Evolutionary conservation across 768 basidiomycete genomes (phyloP), one percentile per base, ranked within the genome.

Genomic region (Wakefieldia striispora): DNA sequence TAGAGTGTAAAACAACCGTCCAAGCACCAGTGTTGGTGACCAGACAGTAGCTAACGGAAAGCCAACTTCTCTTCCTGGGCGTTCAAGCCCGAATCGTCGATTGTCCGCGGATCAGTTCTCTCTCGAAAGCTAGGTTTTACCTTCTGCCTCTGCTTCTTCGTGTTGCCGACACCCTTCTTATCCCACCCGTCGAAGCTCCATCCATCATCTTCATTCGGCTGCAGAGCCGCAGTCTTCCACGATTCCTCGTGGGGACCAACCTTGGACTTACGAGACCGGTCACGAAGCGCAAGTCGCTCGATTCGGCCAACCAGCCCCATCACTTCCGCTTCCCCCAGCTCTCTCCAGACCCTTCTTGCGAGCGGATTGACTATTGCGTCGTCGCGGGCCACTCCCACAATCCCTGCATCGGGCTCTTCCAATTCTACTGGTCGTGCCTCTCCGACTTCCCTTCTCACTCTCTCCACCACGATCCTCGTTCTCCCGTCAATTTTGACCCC

Each of bases 401-500:
- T 33, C 12, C 19, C 35, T 1, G 7, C 29, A 16, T 35, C 49
- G 19, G 13, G 4, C 12, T 13, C 49, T 7, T 44, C 46, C 14
- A 20, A 27, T 16, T 74, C 71, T 74, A 75, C 79, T 16, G 79
- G 57, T 43, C 79, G 78, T 43, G 75, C 72, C 54, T 75, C 73
- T 21, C 79, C 81, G 10, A 86, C 76, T 44, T 90, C 82, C 45
- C 80, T 72, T 27, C 88, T 75, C 17, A 93, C 71, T 14, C 59
- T 71, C 49, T 88, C 86, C 12, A 84, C 76, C 16, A 92, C 62
- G 23, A 70, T 70, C 11, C 79, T 76, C 2, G 91, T 94, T 35
- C 69, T 72, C 14, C 60, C 62, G 59, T 94, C 84, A 36, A 79
- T 69, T 31, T 74, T 76, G 12, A 95, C 83, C 13, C 88, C 89